phyloP scores from a whole-genome alignment of 2,329 filamentous ascomycete genomes.

The Talaromyces amestolkiae region DNA sequence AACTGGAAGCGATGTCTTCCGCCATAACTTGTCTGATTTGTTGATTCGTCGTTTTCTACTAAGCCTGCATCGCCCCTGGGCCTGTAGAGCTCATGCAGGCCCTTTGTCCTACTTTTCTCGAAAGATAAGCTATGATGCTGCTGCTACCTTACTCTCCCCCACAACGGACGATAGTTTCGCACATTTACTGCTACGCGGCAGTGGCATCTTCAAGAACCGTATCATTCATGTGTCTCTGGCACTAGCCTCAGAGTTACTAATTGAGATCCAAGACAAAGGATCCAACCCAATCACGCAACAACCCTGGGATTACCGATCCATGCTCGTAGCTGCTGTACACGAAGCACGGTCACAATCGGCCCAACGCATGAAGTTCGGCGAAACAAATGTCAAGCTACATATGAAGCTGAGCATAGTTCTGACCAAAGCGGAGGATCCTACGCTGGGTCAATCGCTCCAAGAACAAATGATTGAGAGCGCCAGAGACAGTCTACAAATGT shows the following conservation, averaged over 20 bases:
- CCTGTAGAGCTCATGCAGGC: background rate
- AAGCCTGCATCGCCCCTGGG: conserved; percentile 12
- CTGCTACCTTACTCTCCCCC: background rate
- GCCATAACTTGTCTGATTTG: conserved; percentile 9
- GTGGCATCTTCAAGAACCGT: conserved; percentile 14
- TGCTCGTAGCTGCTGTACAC: conserved; percentile 8
- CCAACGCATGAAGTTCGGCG: conserved; percentile 6
- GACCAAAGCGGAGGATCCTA: background rate
- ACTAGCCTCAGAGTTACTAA: conserved; percentile 9
- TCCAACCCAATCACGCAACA: background rate
- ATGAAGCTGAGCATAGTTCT: conserved; percentile 13
- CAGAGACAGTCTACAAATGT: conserved; percentile 6
- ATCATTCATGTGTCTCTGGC: conserved; percentile 14
- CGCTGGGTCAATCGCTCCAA: background rate
- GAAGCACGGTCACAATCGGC: conserved; percentile 4
- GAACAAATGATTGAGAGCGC: conserved; percentile 13
- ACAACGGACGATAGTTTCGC: background rate
- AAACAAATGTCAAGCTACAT: conserved; percentile 13
- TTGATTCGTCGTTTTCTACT: conserved; percentile 16
- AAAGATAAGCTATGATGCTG: conserved; percentile 10
- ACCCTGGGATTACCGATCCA: conserved; percentile 7
- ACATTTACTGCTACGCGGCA: conserved; percentile 7
- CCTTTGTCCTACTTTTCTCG: conserved; percentile 12
- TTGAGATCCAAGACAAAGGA: conserved; percentile 11
- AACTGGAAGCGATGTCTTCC: background rate